Base-by-base conservation (phyloP, 2,329 filamentous ascomycete species). In the Cladosporium sphaerospermum region DNA sequence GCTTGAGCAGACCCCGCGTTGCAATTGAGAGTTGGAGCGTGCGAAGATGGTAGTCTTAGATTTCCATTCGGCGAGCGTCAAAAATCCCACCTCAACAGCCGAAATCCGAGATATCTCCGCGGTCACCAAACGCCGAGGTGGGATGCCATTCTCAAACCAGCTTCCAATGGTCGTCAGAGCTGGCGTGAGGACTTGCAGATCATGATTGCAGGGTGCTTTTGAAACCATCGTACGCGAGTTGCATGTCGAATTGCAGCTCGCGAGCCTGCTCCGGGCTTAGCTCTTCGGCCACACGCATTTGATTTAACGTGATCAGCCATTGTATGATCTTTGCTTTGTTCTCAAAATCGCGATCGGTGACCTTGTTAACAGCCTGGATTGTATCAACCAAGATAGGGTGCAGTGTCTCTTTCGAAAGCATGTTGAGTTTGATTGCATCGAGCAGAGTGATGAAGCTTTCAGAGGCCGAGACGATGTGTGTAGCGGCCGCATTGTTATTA, bases 371-470 rank as follows among this genome's bases (percentile, higher is more conserved):
- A 2, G 89, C 91, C 66, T 96, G 92, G 57, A 99, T 99, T 14
- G 96, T 89, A 63, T 97, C 93, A 1, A 91, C 92, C 2, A 99
- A 79, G 16, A 99, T 76, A 3, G 93, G 93, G 67, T 99, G 95
- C n/a, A 99, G 76, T 58, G 93, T 90, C 69, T 97, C 92, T 67
- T 99, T 99, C 45, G 92, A 92, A 9, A 95, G 78, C 64, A 97
- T 83, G 42, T 92, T 91, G 52, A 99, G 82, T 67, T 91, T 91
- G 62, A 99, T 80, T 13, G 93, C 95, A 67, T 99, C 93, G 49
- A 99, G 81, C 67, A 99, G 92, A 0, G 93, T 99, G 70, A 99
- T 99, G 70, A 99, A 99, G 69, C 96, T 95, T 70, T 99, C 91
- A 1, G 92, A 97, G 1, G 93, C 93, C 59, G 92, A 85, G 54